phyloP scores from a whole-genome alignment of 805 yeast species.

The Debaryomyces hansenii region DNA sequence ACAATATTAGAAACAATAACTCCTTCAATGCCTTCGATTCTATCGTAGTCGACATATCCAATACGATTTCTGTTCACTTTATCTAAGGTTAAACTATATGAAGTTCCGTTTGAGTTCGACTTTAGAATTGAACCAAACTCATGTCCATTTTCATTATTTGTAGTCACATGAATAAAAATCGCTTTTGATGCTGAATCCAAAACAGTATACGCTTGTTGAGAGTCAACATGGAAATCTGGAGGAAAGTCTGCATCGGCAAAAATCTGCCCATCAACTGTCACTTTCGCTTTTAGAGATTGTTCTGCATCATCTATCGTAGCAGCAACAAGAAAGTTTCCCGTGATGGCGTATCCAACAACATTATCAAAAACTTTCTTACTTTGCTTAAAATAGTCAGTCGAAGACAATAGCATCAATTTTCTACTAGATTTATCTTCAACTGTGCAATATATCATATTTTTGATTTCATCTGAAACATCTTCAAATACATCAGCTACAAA shows the following conservation, averaged over 20 bases:
- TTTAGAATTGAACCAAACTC: slow-evolving; percentile 83
- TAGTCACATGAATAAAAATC: slow-evolving; percentile 81
- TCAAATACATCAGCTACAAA: slow-evolving; percentile 61
- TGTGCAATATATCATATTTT: slow-evolving; percentile 66
- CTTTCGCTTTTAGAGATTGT: slow-evolving; percentile 59
- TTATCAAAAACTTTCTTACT: slow-evolving; percentile 48
- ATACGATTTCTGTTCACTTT: slow-evolving; percentile 69
- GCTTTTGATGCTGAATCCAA: slow-evolving; percentile 71
- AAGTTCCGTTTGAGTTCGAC: slow-evolving; percentile 89
- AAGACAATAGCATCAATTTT: slow-evolving; percentile 39
- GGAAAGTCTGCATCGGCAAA: slow-evolving; percentile 87
- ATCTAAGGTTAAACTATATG: slow-evolving; percentile 66
- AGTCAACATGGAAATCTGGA: slow-evolving; percentile 52
- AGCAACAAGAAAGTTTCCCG: slow-evolving; percentile 70
- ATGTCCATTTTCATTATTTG: slow-evolving; percentile 44
- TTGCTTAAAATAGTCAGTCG: slow-evolving; percentile 53
- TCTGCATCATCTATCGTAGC: slow-evolving; percentile 54
- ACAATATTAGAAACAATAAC: slow-evolving; percentile 75
- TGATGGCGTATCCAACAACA: slow-evolving; percentile 72
- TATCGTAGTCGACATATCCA: slow-evolving; percentile 90
- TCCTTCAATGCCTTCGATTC: slow-evolving; percentile 81
- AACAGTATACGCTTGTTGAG: slow-evolving; percentile 62
- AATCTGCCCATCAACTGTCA: slow-evolving; percentile 72
- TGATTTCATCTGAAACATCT: slow-evolving; percentile 28
- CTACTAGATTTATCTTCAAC: slow-evolving; percentile 34